These are phyloP conservation scores for Sordaria brevicollis DNA, from an alignment of 495 filamentous ascomycete species.

Conservation along the genomic window DNA sequence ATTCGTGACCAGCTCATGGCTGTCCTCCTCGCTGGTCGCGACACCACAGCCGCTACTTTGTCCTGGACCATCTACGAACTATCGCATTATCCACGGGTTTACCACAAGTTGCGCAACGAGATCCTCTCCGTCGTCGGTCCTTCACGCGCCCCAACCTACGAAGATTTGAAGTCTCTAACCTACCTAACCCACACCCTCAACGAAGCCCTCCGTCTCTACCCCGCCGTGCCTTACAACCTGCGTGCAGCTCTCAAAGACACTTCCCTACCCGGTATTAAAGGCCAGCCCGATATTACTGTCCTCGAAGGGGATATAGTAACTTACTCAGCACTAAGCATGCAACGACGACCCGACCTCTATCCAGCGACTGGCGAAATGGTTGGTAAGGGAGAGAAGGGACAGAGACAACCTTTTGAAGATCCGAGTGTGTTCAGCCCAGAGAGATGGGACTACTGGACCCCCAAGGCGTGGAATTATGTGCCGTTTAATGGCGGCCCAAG, in stretches of 20 bases:
- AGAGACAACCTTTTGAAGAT: constrained; percentile 26
- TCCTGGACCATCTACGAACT: constrained; percentile 46
- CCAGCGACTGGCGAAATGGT: constrained; percentile 21
- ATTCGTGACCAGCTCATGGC: constrained; percentile 50
- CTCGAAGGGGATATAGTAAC: constrained; percentile 30
- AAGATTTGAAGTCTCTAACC: constrained; percentile 27
- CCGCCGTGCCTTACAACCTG: constrained; percentile 40
- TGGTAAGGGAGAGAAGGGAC: not conserved
- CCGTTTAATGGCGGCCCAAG: constrained; percentile 53
- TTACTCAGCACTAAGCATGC: constrained; percentile 40
- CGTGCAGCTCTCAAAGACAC: constrained; percentile 34
- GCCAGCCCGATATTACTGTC: constrained; percentile 21
- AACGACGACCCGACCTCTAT: constrained; percentile 41
- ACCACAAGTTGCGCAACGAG: constrained; percentile 32
- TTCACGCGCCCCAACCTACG: constrained; percentile 23
- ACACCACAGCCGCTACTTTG: constrained; percentile 48
- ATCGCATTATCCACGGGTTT: constrained; percentile 39
- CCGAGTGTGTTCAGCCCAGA: constrained; percentile 43
- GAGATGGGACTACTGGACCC: constrained; percentile 44
- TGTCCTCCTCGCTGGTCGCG: constrained; percentile 50
- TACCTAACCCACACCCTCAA: constrained; percentile 32
- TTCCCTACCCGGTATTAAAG: constrained; percentile 9
- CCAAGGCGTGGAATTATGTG: constrained; percentile 50
- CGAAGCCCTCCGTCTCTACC: constrained; percentile 41
- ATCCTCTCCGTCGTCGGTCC: constrained; percentile 22